Base-by-base conservation (phyloP, 495 filamentous ascomycete genomes). In the Neurospora sp. region DNA sequence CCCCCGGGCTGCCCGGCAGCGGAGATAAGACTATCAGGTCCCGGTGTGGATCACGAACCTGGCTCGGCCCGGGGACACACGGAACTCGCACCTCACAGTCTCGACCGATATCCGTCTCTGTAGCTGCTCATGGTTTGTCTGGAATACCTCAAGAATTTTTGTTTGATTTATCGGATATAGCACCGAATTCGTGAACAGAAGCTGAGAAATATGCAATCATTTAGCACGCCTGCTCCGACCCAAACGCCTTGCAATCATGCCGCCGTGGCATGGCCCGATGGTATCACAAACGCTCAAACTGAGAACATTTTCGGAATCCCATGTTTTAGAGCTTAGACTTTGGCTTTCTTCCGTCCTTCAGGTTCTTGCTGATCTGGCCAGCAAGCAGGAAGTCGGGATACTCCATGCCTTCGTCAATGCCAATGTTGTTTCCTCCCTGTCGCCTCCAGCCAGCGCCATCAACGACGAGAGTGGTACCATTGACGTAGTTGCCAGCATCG, bases 401-500 rank as follows among this genome's bases (percentile, higher is more conserved):
- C 42, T 75, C 46, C 83, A 85, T 85, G 48, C 76, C 80, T 7
- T 77, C 74, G 39, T 86, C 83, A 11, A 85, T 74, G 35, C 88
- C 85, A 2, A 88, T 84, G 6, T 75, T 78, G 31, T 78, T 76
- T 6, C 81, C 79, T 5, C 84, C 82, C 40, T 85, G 84, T 39
- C 83, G 82, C 74, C 91, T 86, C 92, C 92, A 94, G 23, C 86
- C 86, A 0, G 88, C 93, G 42, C 92, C 92, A 77, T 95, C 92
- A 23, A 95, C 93, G 69, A 97, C 92, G 11, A 97, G 81, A 6
- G 87, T 87, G 46, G 91, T 89, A 3, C 93, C 93, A 75, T 90
- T 96, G 9, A 97, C 88, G 78, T 92, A 98, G 77, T 89, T 94
- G 4, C 92, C 94, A 0, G 92, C 89, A 69, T 95, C 91, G 35